Conservation (phyloP, 129 eudicot species). For the Deinandra increscens region DNA sequence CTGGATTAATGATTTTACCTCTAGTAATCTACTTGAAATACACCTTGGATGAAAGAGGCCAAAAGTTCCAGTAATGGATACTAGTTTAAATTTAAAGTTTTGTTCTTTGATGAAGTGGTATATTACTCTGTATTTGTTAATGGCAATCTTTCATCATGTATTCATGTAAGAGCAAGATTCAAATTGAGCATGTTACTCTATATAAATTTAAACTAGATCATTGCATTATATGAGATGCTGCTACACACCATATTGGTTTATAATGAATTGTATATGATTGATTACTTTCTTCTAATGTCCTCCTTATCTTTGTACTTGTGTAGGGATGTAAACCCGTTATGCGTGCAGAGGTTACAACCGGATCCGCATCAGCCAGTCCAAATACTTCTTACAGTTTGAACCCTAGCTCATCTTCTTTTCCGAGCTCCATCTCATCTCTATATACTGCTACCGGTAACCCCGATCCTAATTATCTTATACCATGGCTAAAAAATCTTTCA, state of each 20-base stretch:
- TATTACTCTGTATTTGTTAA: neutral
- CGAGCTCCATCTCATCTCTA: conserved; percentile 68
- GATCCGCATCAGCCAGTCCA: conserved; percentile 80
- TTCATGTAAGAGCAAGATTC: neutral
- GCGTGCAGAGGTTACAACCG: conserved; percentile 57
- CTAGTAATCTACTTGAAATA: neutral
- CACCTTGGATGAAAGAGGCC: neutral
- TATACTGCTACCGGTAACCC: conserved; percentile 46
- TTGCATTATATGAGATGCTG: neutral
- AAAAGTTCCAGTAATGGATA: neutral
- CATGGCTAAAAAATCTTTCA: conserved; percentile 93
- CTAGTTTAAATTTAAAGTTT: neutral
- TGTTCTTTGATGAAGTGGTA: neutral
- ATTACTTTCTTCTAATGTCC: neutral
- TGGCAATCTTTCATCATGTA: neutral
- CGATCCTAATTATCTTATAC: conserved; percentile 88
- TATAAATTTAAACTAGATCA: neutral
- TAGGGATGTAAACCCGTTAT: conserved; percentile 90
- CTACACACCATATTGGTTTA: neutral
- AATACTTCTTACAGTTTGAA: conserved; percentile 77
- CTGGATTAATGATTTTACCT: neutral
- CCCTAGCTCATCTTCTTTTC: conserved; percentile 80
- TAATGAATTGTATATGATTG: no score
- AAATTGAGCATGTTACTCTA: neutral
- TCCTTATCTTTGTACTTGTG: conserved; percentile 7